Evolutionary conservation across 441 rosid species (phyloP).

Genomic region (Eruca vesicaria): DNA sequence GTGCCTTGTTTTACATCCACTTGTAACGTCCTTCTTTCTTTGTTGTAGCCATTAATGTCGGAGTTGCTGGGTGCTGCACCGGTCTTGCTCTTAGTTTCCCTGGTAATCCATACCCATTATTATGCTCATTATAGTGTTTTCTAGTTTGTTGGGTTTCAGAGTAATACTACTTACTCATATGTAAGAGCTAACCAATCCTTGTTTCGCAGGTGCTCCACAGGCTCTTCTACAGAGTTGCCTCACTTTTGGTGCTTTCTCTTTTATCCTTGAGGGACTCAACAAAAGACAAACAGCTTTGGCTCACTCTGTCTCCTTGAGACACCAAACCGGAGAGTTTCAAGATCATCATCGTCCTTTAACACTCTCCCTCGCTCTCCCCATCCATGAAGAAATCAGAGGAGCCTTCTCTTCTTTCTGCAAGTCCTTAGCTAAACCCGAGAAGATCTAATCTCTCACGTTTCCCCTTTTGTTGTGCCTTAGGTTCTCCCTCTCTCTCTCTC

Average conservation of each 20-base stretch:
- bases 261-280: constrained; percentile 66
- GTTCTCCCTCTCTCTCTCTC: not conserved
- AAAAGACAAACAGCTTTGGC: constrained; percentile 78
- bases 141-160: not conserved
- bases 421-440: constrained; percentile 43
- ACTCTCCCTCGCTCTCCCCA: constrained; percentile 48
- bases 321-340: constrained; percentile 13
- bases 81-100: constrained; percentile 87
- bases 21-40: too few relatives aligned
- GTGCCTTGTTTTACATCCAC: not conserved
- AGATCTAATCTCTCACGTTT: constrained; percentile 12
- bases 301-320: constrained; percentile 42
- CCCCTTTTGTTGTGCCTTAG: constrained; percentile 26
- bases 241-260: constrained; percentile 80
- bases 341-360: constrained; percentile 17
- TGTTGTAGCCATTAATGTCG: constrained; percentile 80
- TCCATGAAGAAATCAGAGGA: constrained; percentile 56
- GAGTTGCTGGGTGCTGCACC: constrained; percentile 90
- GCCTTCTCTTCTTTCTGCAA: constrained; percentile 67
- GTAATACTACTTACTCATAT: too few relatives aligned
- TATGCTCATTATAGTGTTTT: not conserved
- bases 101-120: constrained; percentile 39
- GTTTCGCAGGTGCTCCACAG: constrained; percentile 58
- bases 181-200: not conserved
- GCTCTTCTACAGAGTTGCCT: constrained; percentile 72